phyloP scores from a whole-genome alignment of 495 filamentous ascomycete genomes.

The Thozetella sp. region DNA sequence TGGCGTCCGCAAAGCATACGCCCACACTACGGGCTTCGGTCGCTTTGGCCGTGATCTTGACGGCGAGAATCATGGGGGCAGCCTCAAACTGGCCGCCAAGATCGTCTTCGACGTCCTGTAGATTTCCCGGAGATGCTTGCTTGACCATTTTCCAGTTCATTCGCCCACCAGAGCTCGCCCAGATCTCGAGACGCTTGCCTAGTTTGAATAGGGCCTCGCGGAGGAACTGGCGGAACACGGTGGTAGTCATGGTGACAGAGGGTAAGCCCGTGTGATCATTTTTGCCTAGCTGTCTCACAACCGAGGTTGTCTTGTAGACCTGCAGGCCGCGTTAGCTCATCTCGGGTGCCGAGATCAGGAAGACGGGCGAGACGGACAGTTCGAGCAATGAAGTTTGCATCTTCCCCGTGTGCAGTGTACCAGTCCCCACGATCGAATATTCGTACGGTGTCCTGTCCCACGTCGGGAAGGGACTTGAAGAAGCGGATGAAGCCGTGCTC shows the following conservation, averaged over 20 bases:
- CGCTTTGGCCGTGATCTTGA: slow-evolving; percentile 88
- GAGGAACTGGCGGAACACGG: slow-evolving; percentile 94
- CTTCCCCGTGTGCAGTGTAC: slow-evolving; percentile 90
- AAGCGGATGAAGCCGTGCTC: slow-evolving; percentile 95
- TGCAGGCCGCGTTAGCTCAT: slow-evolving; percentile 23
- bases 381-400: slow-evolving; percentile 92
- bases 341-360: too few species aligned
- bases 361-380: slow-evolving; percentile 52
- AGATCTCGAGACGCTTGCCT: slow-evolving; percentile 90
- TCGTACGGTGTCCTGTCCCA: slow-evolving; percentile 74
- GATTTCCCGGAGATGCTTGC: slow-evolving; percentile 91
- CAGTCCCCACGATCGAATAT: slow-evolving; percentile 95
- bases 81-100: slow-evolving; percentile 85
- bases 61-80: slow-evolving; percentile 89
- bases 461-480: slow-evolving; percentile 76
- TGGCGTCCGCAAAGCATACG: slow-evolving; percentile 98
- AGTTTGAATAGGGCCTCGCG: slow-evolving; percentile 91
- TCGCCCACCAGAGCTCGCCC: slow-evolving; percentile 69
- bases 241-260: slow-evolving; percentile 91
- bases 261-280: slow-evolving; percentile 80
- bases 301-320: slow-evolving; percentile 97
- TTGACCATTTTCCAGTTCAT: slow-evolving; percentile 91
- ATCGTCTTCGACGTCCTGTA: slow-evolving; percentile 97
- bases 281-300: slow-evolving; percentile 84
- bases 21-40: slow-evolving; percentile 85